Conservation (phyloP, 2,329 filamentous ascomycete species). For the Dactylellina parvicollis region DNA sequence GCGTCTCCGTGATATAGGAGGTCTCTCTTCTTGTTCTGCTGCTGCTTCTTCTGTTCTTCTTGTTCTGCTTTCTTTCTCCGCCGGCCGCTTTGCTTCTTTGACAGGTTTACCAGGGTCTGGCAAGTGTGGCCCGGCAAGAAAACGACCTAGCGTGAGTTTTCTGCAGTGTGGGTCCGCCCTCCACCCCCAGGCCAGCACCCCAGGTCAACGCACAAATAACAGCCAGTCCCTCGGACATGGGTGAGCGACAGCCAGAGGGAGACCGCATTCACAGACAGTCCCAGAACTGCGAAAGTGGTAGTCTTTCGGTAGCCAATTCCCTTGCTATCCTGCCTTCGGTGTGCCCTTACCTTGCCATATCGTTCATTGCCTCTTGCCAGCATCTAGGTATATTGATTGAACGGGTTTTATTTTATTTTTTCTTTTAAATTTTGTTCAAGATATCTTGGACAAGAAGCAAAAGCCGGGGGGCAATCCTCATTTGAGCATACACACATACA, state of each 20-base stretch:
- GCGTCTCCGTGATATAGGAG: constrained; percentile 47
- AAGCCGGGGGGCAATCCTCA: background rate
- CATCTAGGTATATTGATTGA: constrained; percentile 30
- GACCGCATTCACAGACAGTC: constrained; percentile 5
- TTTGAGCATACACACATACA: constrained; percentile 26
- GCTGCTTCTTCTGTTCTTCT: too few relatives aligned
- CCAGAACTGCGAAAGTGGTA: constrained; percentile 4
- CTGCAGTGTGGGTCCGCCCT: constrained; percentile 46
- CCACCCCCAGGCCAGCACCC: constrained; percentile 48
- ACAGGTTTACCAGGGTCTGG: constrained; percentile 55
- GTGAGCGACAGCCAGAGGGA: constrained; percentile 31
- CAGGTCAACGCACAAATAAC: constrained; percentile 54
- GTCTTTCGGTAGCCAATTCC: constrained; percentile 8
- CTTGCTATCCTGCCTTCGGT: background rate
- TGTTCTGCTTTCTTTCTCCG: constrained; percentile 21
- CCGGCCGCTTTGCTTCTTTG: constrained; percentile 37
- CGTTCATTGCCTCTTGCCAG: constrained; percentile 26
- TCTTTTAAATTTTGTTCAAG: constrained; percentile 14
- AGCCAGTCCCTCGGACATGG: constrained; percentile 49
- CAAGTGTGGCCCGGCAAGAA: constrained; percentile 54
- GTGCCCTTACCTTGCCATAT: constrained; percentile 32
- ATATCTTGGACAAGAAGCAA: constrained; percentile 33
- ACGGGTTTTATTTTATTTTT: constrained; percentile 4
- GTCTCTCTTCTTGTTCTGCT: constrained; percentile 42
- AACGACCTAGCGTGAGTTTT: constrained; percentile 53